These are phyloP conservation scores for Thelonectria rubi DNA, from an alignment of 2,329 filamentous ascomycete species.

Conservation along the genomic window DNA sequence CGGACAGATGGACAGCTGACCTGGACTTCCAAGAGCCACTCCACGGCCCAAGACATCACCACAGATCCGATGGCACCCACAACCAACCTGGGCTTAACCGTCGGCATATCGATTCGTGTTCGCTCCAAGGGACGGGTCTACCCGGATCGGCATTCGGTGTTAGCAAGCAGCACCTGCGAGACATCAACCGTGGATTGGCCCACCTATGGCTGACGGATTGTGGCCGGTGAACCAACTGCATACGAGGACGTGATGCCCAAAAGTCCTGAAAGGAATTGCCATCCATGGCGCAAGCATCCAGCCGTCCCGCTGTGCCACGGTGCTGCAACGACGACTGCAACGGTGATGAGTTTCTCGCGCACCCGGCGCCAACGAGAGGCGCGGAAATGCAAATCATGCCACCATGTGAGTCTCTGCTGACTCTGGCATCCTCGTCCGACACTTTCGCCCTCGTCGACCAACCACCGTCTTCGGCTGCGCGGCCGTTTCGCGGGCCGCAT, in stretches of 20 bases:
- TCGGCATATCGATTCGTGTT: slow-evolving; percentile 11
- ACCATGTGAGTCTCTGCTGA: slow-evolving; percentile 23
- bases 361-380: slow-evolving; percentile 25
- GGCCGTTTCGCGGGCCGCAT: slow-evolving; percentile 27
- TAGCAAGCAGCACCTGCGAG: slow-evolving; percentile 30
- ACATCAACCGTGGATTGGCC: slow-evolving; percentile 26
- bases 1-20: neutral
- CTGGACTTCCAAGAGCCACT: slow-evolving; percentile 16
- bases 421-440: slow-evolving; percentile 8
- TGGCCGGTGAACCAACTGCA: slow-evolving; percentile 42
- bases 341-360: slow-evolving; percentile 17
- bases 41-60: slow-evolving; percentile 26
- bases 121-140: slow-evolving; percentile 14
- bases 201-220: no score
- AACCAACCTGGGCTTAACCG: slow-evolving; percentile 5
- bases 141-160: slow-evolving; percentile 33
- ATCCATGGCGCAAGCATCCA: slow-evolving; percentile 17
- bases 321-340: slow-evolving; percentile 14
- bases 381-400: slow-evolving; percentile 32
- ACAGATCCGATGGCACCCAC: slow-evolving; percentile 21
- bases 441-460: slow-evolving; percentile 36
- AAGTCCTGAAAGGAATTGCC: slow-evolving; percentile 4
- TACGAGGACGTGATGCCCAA: slow-evolving; percentile 20
- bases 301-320: slow-evolving; percentile 15
- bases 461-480: slow-evolving; percentile 23